phyloP scores from a whole-genome alignment of 192 early-diverging fungal species.

The Coemansia sp. region DNA sequence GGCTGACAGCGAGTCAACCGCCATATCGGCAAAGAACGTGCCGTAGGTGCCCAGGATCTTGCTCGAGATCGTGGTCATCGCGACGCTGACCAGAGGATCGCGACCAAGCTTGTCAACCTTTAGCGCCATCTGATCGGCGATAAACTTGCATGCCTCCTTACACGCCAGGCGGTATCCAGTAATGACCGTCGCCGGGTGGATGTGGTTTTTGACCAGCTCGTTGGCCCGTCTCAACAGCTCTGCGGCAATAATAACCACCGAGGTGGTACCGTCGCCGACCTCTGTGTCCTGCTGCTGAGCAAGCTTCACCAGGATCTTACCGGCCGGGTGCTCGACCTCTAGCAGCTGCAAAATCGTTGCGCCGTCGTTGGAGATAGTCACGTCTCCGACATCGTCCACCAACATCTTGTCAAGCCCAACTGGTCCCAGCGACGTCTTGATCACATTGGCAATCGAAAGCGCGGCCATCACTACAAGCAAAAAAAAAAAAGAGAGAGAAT shows the following conservation, averaged over 20 bases:
- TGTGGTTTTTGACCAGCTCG: constrained; percentile 98
- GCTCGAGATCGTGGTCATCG: constrained; percentile 96
- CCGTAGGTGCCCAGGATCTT: constrained; percentile 99
- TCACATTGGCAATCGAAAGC: constrained; percentile 95
- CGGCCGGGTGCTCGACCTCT: constrained; percentile 99
- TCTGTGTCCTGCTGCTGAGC: constrained; percentile 99
- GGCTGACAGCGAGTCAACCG: constrained; percentile 89
- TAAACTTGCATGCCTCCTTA: constrained; percentile 98
- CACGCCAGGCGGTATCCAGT: constrained; percentile 95
- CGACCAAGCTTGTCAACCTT: constrained; percentile 94
- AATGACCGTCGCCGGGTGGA: constrained; percentile 99
- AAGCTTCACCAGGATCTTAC: constrained; percentile 94
- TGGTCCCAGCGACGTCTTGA: constrained; percentile 97
- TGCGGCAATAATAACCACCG: constrained; percentile 98
- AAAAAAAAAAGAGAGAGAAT: too few relatives aligned
- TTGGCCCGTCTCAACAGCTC: constrained; percentile 95
- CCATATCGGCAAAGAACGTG: constrained; percentile 95
- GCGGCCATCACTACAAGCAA: constrained; percentile 84
- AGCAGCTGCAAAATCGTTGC: constrained; percentile 96
- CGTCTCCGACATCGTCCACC: constrained; percentile 99
- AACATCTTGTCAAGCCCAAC: constrained; percentile 99
- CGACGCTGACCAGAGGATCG: constrained; percentile 93
- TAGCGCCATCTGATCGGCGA: constrained; percentile 93
- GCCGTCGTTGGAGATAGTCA: constrained; percentile 99
- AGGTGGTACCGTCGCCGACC: constrained; percentile 99